A percentile compares a stretch with the other conserved stretches of the same genome.
Conservation (phyloP, 805 yeast species). For the Millerozyma miso region DNA sequence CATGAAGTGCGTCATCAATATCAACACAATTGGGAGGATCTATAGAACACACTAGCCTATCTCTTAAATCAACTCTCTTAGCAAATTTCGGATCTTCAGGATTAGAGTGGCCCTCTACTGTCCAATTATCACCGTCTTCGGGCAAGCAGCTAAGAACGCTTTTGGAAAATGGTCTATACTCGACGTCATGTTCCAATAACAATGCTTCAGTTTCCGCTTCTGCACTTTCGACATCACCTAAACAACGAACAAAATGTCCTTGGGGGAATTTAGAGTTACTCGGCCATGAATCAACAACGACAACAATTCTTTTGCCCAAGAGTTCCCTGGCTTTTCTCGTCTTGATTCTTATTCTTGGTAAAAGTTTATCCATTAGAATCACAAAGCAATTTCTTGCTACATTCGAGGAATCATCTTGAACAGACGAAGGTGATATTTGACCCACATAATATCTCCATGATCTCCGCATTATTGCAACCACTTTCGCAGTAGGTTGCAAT, state of each 20-base stretch:
- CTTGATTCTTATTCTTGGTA: constrained; percentile 82
- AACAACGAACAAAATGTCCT: constrained; percentile 87
- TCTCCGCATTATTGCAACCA: constrained; percentile 83
- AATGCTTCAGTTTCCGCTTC: constrained; percentile 96
- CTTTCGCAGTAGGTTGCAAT: constrained; percentile 87
- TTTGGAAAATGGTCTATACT: constrained; percentile 91
- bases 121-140: constrained; percentile 89
- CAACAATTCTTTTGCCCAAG: constrained; percentile 84
- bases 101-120: constrained; percentile 62
- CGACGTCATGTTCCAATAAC: constrained; percentile 91
- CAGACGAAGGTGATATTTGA: constrained; percentile 77
- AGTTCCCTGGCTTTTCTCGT: constrained; percentile 84
- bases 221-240: constrained; percentile 88
- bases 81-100: constrained; percentile 51
- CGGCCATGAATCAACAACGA: constrained; percentile 93
- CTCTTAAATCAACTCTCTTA: constrained; percentile 81
- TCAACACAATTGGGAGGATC: constrained; percentile 99
- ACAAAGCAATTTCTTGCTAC: constrained; percentile 79
- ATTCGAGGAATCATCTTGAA: constrained; percentile 51
- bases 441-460: constrained; percentile 98
- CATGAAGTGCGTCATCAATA: constrained; percentile 95
- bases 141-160: constrained; percentile 92
- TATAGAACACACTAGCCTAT: constrained; percentile 85
- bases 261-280: constrained; percentile 77
- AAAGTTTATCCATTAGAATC: constrained; percentile 78